phyloP scores from a whole-genome alignment of 768 basidiomycete genomes.

The Xerocomus spinulosus region DNA sequence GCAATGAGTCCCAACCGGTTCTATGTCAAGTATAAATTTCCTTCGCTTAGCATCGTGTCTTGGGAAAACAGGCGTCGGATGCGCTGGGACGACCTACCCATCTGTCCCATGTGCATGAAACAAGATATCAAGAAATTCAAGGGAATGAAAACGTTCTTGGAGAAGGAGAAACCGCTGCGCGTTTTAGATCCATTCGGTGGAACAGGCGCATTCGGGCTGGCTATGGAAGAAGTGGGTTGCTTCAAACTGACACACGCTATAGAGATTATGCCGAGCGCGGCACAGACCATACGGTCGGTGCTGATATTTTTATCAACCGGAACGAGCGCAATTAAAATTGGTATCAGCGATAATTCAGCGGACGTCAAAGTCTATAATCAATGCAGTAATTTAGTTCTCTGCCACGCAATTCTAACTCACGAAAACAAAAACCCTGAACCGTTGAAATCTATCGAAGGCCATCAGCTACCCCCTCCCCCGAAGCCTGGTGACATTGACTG shows the following conservation, averaged over 20 bases:
- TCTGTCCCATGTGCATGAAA: conserved; percentile 45
- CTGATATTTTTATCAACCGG: neutral
- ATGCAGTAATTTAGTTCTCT: conserved; percentile 61
- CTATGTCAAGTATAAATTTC: conserved; percentile 50
- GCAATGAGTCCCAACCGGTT: conserved; percentile 53
- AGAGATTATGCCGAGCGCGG: conserved; percentile 75
- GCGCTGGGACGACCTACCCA: conserved; percentile 31
- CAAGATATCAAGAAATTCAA: conserved; percentile 30
- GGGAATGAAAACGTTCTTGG: conserved; percentile 31
- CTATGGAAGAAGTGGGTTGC: conserved; percentile 51
- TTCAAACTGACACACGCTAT: conserved; percentile 59
- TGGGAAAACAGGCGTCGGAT: conserved; percentile 38
- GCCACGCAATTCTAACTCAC: conserved; percentile 52
- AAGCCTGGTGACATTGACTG: conserved; percentile 53
- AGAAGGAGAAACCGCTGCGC: conserved; percentile 23
- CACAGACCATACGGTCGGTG: conserved; percentile 55
- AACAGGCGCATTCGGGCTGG: conserved; percentile 58
- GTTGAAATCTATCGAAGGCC: conserved; percentile 38
- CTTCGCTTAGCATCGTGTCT: conserved; percentile 32
- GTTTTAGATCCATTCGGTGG: conserved; percentile 44
- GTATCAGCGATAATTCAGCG: conserved; percentile 42
- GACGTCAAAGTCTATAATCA: conserved; percentile 59
- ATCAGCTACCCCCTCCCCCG: conserved; percentile 43
- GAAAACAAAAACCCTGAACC: conserved; percentile 37
- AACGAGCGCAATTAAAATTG: conserved; percentile 2